Evolutionary conservation across 2,329 filamentous ascomycete genomes (phyloP), one percentile per base, ranked within the genome.

Genomic region (Hymenoscyphus albidus): DNA sequence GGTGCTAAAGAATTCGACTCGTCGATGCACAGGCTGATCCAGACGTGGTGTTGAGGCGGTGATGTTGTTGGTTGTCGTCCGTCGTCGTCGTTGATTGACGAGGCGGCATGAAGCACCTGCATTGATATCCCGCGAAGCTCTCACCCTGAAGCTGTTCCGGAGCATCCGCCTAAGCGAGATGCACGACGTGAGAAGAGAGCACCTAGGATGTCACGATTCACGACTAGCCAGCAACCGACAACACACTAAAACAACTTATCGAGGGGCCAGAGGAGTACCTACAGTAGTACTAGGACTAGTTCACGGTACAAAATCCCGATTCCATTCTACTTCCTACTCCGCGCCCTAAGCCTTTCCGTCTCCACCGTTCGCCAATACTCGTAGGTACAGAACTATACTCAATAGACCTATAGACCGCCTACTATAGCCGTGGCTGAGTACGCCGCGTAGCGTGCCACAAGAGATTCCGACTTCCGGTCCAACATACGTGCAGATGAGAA

Each of bases 341-440:
- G 27, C 27, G 9, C 3, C 6, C 35, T 35, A 35, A 35, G 35
- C 35, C 35, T 35, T 35, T 7, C 6, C 35, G 9, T 7, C 6
- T 35, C 35, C 9, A 35, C 5, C 9, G 35, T 35, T 35, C 35
- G 35, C 27, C 27, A 27, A 27, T 27, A 27, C 27, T 27, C 27
- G 27, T 27, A 27, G 27, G 27, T 27, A 27, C 27, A 27, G 27
- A 27, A 27, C 27, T 27, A 27, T 35, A 35, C 5, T 35, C 35
- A 70, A 67, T 54, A 48, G 27, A 27, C 27, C 22, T 54, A 44
- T 58, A 56, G 35, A 56, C 39, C 40, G 38, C 40, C 35, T 56
- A 54, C 58, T 59, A 62, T 57, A 27, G 18, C 57, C 57, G 62
- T 65, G 67, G 67, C 61, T 61, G 64, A 10, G 18, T n/a, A 27